A percentile compares a stretch with the other conserved stretches of the same genome.
These are phyloP conservation scores for Lactifluus echinatus DNA, from an alignment of 768 basidiomycete genomes.

Conservation along the genomic window DNA sequence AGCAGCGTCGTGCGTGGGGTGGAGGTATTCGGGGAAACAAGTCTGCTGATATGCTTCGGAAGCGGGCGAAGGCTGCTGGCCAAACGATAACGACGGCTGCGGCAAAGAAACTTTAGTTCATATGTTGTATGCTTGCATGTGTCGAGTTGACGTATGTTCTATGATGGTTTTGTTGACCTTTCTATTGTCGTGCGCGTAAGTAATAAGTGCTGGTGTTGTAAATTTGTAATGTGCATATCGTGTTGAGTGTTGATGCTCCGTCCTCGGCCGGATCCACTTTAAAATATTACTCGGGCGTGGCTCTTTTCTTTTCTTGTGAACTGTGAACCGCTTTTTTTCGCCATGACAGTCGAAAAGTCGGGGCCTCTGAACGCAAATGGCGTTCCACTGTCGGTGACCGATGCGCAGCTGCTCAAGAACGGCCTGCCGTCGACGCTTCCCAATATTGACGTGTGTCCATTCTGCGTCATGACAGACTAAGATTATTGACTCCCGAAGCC, in stretches of 20 bases:
- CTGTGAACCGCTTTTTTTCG: too few relatives aligned
- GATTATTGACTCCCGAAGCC: slow-evolving; percentile 32
- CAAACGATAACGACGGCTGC: slow-evolving; percentile 47
- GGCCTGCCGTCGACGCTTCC: slow-evolving; percentile 4
- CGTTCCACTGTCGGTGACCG: slow-evolving; percentile 1
- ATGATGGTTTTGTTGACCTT: not conserved
- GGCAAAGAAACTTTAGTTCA: slow-evolving; percentile 54
- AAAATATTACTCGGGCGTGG: not conserved
- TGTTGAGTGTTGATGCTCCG: too few relatives aligned
- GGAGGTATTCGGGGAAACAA: slow-evolving; percentile 95
- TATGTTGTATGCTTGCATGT: not conserved
- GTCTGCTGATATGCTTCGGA: slow-evolving; percentile 86
- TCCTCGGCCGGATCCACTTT: slow-evolving; percentile 1
- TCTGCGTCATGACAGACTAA: not conserved
- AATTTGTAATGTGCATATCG: too few relatives aligned
- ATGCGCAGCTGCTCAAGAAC: slow-evolving; percentile 15
- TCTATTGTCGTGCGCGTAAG: too few relatives aligned
- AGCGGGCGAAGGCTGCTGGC: slow-evolving; percentile 88
- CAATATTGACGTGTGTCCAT: slow-evolving; percentile 17
- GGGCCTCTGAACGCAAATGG: slow-evolving; percentile 11
- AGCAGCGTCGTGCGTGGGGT: slow-evolving; percentile 87
- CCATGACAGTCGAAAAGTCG: slow-evolving; percentile 5
- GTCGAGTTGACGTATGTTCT: not conserved
- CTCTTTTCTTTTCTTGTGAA: not conserved
- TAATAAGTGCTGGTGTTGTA: too few relatives aligned